Evolutionary conservation across 1,284 basidiomycete species (phyloP).

Genomic region (Microbotryum silenes-acaulis): DNA sequence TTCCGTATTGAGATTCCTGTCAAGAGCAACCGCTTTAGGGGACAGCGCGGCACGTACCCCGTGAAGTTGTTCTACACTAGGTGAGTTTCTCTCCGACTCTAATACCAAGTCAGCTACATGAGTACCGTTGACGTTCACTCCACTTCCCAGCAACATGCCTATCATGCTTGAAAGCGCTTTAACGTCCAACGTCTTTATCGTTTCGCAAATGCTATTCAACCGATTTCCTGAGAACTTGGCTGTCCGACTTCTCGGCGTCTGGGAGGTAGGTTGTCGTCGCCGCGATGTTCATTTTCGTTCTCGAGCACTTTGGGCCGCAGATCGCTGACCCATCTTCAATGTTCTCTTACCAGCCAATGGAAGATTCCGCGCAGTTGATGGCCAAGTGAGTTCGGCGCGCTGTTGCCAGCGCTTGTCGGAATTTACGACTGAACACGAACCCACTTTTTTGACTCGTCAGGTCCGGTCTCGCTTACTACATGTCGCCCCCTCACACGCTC

Average conservation of each 20-base stretch:
- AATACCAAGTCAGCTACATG: neutral
- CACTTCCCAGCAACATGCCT: slow-evolving; percentile 76
- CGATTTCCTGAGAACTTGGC: slow-evolving; percentile 89
- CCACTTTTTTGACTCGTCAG: slow-evolving; percentile 32
- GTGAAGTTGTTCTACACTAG: slow-evolving; percentile 96
- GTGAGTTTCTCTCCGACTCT: slow-evolving; percentile 4
- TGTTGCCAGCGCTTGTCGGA: no score
- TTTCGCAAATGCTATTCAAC: slow-evolving; percentile 87
- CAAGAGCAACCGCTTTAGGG: slow-evolving; percentile 92
- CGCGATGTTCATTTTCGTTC: neutral
- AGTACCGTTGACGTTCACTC: neutral
- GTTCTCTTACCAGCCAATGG: slow-evolving; percentile 57
- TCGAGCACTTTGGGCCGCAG: neutral
- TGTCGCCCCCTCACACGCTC: slow-evolving; percentile 89
- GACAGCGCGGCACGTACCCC: slow-evolving; percentile 89
- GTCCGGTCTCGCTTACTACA: slow-evolving; percentile 94
- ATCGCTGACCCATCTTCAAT: slow-evolving; percentile 16
- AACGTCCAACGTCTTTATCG: slow-evolving; percentile 90
- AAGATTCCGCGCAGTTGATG: slow-evolving; percentile 83
- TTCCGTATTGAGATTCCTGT: slow-evolving; percentile 99
- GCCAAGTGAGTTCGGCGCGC: slow-evolving; percentile 46
- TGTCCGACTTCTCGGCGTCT: slow-evolving; percentile 82
- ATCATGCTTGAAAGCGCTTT: slow-evolving; percentile 97
- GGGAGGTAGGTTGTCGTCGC: slow-evolving; percentile 65
- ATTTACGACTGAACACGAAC: no score